A percentile compares a stretch with the other conserved stretches of the same genome.
Evolutionary conservation across 2,329 filamentous ascomycete species (phyloP).

Genomic region (Plenodomus tracheiphilus): DNA sequence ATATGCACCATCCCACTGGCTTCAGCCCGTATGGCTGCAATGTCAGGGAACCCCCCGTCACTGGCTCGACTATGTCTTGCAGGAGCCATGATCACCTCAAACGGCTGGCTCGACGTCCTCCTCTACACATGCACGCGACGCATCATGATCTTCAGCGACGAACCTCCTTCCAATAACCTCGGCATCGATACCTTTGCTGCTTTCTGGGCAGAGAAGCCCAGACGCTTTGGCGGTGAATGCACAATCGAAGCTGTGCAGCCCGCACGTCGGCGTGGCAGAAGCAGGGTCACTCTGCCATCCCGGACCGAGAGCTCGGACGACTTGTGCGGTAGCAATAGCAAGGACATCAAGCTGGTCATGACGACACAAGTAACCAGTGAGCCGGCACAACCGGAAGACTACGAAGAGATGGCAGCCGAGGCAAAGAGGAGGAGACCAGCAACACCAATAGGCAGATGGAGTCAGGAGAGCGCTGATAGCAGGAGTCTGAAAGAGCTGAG

Average conservation of each 20-base stretch:
- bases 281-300: constrained; percentile 19
- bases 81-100: constrained; percentile 61
- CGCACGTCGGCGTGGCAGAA: constrained; percentile 11
- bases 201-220: constrained; percentile 36
- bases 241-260: constrained; percentile 43
- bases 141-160: constrained; percentile 57
- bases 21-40: constrained; percentile 64
- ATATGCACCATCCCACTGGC: constrained; percentile 70
- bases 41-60: constrained; percentile 56
- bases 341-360: constrained; percentile 42
- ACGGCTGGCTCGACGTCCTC: constrained; percentile 62
- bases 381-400: constrained; percentile 37
- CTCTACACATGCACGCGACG: constrained; percentile 62
- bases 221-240: constrained; percentile 52
- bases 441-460: constrained; percentile 37
- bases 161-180: constrained; percentile 44
- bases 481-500: constrained; percentile 11
- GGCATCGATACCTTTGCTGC: constrained; percentile 42
- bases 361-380: constrained; percentile 40
- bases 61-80: constrained; percentile 55
- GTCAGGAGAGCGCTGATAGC: constrained; percentile 32
- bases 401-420: constrained; percentile 37
- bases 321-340: constrained; percentile 21
- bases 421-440: constrained; percentile 26
- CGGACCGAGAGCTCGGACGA: constrained; percentile 32